These are phyloP conservation scores for Yamagishiella unicocca DNA, from an alignment of 139 green algal genomes.

Conservation along the genomic window DNA sequence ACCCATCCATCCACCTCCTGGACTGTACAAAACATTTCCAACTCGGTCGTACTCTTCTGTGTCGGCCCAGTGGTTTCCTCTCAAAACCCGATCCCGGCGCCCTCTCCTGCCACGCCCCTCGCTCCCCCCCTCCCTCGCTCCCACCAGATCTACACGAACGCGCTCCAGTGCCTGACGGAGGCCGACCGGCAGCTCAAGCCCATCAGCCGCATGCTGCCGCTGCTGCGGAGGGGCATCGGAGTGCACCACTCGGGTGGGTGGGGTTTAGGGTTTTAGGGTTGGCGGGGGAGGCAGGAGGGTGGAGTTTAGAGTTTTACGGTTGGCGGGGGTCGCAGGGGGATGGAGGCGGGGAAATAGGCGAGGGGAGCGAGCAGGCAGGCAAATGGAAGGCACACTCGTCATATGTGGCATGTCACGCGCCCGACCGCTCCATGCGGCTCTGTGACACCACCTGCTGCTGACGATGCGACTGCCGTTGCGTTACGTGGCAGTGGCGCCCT, in stretches of 20 bases:
- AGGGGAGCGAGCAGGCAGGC: not conserved
- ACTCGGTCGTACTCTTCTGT: too few species aligned
- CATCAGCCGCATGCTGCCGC: constrained; percentile 82
- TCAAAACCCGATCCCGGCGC: too few species aligned
- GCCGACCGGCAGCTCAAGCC: constrained; percentile 87
- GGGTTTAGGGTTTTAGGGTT: not conserved
- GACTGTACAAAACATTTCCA: too few species aligned
- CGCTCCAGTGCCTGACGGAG: constrained; percentile 81
- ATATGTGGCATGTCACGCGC: too few species aligned
- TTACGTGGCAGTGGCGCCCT: not conserved
- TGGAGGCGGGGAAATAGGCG: not conserved
- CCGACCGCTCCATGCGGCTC: too few species aligned
- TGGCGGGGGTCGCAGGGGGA: not conserved
- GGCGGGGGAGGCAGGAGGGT: not conserved
- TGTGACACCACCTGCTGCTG: too few species aligned
- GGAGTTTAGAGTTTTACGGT: not conserved
- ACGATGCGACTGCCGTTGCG: not conserved
- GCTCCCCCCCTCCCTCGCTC: not conserved
- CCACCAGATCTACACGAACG: constrained; percentile 81
- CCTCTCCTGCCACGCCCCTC: not conserved
- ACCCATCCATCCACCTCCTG: too few species aligned
- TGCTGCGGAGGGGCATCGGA: constrained; percentile 90
- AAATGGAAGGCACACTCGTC: not conserved
- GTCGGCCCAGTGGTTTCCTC: too few species aligned
- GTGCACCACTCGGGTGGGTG: constrained; percentile 89